Base-by-base conservation (phyloP, 192 early-diverging fungal species). In the Thoreauomyces humboldtii region DNA sequence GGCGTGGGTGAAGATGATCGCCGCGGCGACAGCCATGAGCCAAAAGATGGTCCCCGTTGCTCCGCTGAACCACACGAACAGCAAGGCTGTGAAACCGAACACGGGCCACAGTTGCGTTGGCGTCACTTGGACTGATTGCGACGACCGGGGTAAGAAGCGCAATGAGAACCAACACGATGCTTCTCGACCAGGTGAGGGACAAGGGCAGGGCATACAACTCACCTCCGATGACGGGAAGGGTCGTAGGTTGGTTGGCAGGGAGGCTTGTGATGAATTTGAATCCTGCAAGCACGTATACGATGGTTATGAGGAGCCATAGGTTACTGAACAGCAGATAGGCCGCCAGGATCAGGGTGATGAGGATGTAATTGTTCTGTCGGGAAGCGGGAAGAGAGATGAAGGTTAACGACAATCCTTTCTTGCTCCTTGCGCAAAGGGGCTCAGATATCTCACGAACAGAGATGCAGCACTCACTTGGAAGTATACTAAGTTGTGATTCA, bases 251-350 rank as follows among this genome's bases (percentile, higher is more conserved):
- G 54, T 76, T 72, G 2, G 70, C n/a, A 7, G 74, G 65, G 21
- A 76, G 22, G 38, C 35, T 32, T n/a, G 73, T 55, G 38, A 74
- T 50, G 58, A 60, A 72, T 59, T 71, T 67, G 43, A 59, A 65
- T 7, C 74, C 69, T 24, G 51, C 67, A 59, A 76, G 27, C 7
- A 77, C 27, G 44, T 76, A 78, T 12, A 79, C 21, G 43, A 77
- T 67, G 42, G 69, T 67, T 29, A 81, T 50, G 7, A 81, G 69
- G 3, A 81, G 62, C 67, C 48, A 71, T 19, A 73, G 44, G 55
- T 81, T 73, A 15, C 63, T 78, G n/a, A 81, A 37, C 1, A 80
- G 67, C 11, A 71, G 63, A 43, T 74, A 80, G 9, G 67, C 69
- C 19, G 74, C 58, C 2, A 73, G 56, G 32, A 80, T 53, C 12